phyloP scores from a whole-genome alignment of 2,329 filamentous ascomycete species.

The Penicillium sp. region DNA sequence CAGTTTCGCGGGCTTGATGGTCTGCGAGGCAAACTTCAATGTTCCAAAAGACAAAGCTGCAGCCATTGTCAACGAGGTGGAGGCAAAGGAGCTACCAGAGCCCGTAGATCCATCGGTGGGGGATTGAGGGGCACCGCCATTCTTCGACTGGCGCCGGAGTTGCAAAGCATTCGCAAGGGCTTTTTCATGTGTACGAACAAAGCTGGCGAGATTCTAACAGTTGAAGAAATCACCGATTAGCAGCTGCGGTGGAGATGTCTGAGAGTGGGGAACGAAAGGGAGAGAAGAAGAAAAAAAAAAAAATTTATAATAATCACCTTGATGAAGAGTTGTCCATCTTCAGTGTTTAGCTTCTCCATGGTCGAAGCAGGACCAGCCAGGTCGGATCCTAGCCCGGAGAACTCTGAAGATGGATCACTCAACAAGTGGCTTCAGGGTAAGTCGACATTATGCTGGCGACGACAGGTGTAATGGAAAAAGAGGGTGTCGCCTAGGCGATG shows the following conservation, averaged over 20 bases:
- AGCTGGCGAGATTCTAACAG: conserved; percentile 80
- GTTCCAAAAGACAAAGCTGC: conserved; percentile 81
- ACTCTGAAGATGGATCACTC: conserved; percentile 35
- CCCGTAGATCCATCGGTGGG: conserved; percentile 48
- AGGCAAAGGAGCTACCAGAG: conserved; percentile 58
- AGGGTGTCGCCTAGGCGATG: conserved; percentile 16
- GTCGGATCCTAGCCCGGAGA: conserved; percentile 28
- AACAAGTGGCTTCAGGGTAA: conserved; percentile 27
- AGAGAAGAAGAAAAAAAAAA: not conserved
- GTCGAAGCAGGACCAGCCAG: conserved; percentile 28
- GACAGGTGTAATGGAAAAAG: conserved; percentile 10
- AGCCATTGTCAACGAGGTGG: conserved; percentile 66
- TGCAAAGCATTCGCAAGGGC: conserved; percentile 93
- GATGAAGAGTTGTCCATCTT: conserved; percentile 48
- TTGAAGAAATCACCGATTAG: conserved; percentile 2
- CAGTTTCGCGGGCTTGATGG: conserved; percentile 81
- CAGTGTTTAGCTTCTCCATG: conserved; percentile 48
- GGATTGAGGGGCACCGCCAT: conserved; percentile 54
- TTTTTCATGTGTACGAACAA: conserved; percentile 95
- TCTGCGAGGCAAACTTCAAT: conserved; percentile 76
- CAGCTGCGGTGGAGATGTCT: not conserved
- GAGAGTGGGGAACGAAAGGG: conserved; percentile 1
- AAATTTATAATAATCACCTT: conserved; percentile 32
- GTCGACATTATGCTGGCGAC: conserved; percentile 34
- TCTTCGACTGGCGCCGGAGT: conserved; percentile 64